These are phyloP conservation scores for Clathrospora elynae DNA, from an alignment of 2,329 filamentous ascomycete genomes.

Conservation along the genomic window DNA sequence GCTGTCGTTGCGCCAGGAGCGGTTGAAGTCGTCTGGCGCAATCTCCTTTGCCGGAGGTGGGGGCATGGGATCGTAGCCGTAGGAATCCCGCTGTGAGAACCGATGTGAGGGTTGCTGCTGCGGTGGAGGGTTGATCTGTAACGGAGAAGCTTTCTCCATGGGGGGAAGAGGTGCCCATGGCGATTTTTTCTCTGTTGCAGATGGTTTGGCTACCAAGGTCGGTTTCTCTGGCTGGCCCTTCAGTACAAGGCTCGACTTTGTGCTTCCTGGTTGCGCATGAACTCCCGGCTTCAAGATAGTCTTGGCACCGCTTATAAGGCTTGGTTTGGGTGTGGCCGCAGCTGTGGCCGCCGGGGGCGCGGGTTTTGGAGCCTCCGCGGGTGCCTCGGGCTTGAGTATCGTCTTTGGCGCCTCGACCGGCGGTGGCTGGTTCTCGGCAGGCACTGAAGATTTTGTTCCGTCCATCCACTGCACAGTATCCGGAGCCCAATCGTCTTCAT, in stretches of 20 bases:
- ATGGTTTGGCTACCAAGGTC: slow-evolving; percentile 73
- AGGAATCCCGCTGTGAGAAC: slow-evolving; percentile 61
- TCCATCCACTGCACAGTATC: slow-evolving; percentile 88
- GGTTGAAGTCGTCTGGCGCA: slow-evolving; percentile 89
- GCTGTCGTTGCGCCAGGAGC: slow-evolving; percentile 77
- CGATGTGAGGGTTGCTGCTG: slow-evolving; percentile 54
- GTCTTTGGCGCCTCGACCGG: slow-evolving; percentile 37
- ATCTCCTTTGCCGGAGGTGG: slow-evolving; percentile 75
- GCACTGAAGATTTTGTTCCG: slow-evolving; percentile 77
- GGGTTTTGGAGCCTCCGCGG: slow-evolving; percentile 49
- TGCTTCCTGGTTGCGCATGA: slow-evolving; percentile 39
- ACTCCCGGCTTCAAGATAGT: slow-evolving; percentile 57
- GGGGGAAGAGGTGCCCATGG: slow-evolving; percentile 89
- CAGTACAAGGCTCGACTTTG: slow-evolving; percentile 62
- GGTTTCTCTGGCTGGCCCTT: slow-evolving; percentile 73
- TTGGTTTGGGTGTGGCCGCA: slow-evolving; percentile 44
- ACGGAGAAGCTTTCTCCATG: slow-evolving; percentile 77
- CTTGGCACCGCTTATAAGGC: slow-evolving; percentile 49
- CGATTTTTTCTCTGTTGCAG: slow-evolving; percentile 76
- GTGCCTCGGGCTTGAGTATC: slow-evolving; percentile 28
- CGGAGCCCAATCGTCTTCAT: slow-evolving; percentile 85
- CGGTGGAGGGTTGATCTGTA: slow-evolving; percentile 61
- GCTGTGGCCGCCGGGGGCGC: slow-evolving; percentile 20
- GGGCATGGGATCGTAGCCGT: slow-evolving; percentile 60
- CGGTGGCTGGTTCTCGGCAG: slow-evolving; percentile 45